phyloP scores from a whole-genome alignment of 208 protist genomes.

The Leishmania tropica region DNA sequence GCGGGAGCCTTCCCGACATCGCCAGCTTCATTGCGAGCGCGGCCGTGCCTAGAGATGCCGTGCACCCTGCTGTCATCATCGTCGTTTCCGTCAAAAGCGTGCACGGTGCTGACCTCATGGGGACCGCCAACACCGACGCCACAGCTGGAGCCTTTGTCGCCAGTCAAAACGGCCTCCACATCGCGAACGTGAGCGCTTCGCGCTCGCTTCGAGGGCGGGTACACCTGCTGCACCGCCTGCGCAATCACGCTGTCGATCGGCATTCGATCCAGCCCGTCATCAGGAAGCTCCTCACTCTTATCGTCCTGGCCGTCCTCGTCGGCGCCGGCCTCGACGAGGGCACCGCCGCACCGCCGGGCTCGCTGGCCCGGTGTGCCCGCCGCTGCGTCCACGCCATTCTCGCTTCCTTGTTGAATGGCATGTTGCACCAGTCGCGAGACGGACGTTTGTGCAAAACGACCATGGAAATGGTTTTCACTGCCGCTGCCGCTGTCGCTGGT shows the following conservation, averaged over 20 bases:
- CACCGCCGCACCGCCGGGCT: background rate
- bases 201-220: conserved; percentile 9
- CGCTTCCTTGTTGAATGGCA: conserved; percentile 11
- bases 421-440: conserved; percentile 19
- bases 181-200: conserved; percentile 11
- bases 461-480: conserved; percentile 3
- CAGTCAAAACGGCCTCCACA: background rate
- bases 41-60: background rate
- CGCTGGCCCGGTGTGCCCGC: background rate
- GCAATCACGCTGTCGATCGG: conserved; percentile 40
- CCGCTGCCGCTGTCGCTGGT: background rate
- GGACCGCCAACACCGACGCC: background rate
- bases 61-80: background rate
- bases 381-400: background rate
- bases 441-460: background rate
- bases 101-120: background rate
- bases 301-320: conserved; percentile 48
- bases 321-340: background rate
- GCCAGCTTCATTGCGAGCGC: background rate
- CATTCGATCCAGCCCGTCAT: conserved; percentile 51
- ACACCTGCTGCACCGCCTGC: conserved; percentile 23
- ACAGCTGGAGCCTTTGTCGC: background rate
- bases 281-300: conserved; percentile 60
- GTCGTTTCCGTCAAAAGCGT: background rate
- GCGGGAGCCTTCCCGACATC: background rate